Base-by-base conservation (phyloP, 2,329 filamentous ascomycete genomes). In the Monilinia fructigena region DNA sequence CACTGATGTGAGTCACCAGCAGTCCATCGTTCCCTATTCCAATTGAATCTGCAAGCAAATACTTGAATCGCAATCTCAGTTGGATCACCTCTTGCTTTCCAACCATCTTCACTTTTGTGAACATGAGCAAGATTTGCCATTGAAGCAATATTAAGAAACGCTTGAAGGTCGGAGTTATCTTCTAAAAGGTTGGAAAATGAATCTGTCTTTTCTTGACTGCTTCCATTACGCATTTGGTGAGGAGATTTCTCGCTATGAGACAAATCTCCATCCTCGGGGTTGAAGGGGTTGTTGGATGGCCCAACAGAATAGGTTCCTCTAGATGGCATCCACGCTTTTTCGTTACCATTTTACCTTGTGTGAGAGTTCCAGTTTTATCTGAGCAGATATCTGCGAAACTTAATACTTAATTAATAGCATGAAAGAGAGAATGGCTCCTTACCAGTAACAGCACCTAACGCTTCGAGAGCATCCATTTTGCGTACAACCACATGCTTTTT, bases 31-130 rank as follows among this genome's bases (percentile, higher is more conserved):
- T 82, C 78, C 11, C 84, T 81, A 68, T 87, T 86, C 81, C 85
- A 86, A 65, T 85, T 79, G 74, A 92, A 92, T 16, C 89, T 85
- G 53, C 83, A 85, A 11, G 88, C 87, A 73, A 92, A 90, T 0
- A 92, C 89, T 71, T 91, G 88, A 55, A 92, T 89, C 1, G 89
- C 89, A 68, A 92, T 89, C 71, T 92, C 89, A 1, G 88, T 90
- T 0, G 87, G 86, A 70, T 89, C 87, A 53, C 87, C 88, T 58
- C 86, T 83, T 38, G 85, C 86, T 65, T 85, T 81, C 88, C 88
- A 90, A 63, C 82, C 78, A 3, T 80, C 77, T 23, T 80, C 77
- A 18, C 75, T 77, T 68, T 85, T 79, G 68, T 87, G 83, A 4
- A 90, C 83, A 45, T 82, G 82, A 2, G 88, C 86, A 28, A 90